Base-by-base conservation (phyloP, 83 land plant species). In the Picea mariana region DNA sequence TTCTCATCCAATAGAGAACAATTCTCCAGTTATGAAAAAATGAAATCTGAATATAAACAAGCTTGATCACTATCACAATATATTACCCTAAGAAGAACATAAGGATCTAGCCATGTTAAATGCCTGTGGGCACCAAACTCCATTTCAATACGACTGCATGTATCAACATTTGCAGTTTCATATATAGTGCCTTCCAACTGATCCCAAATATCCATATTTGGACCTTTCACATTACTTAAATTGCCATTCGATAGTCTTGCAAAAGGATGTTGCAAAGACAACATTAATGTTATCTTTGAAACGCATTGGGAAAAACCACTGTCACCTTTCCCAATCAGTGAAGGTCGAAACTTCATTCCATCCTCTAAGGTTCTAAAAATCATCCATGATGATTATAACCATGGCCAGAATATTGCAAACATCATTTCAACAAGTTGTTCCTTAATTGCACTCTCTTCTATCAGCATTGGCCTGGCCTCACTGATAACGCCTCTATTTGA, bases 161-260 rank as follows among this genome's bases (percentile, higher is more conserved):
- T 47, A 9, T 62, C 84, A 55, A 78, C 73, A 64, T 67, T 77
- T 8, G 85, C 71, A 23, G 21, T 49, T 17, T 27, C 67, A 26
- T 88, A 79, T 34, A 89, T 88, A 62, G 75, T 87, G 2, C 89
- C 94, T 77, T 98, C 99, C 80, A 94, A 83, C 62, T 93, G 88
- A 55, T 87, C 86, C 97, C 96, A 98, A 3, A 26, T 77, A 77
- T 87, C 86, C 65, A 80, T 69, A 16, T 75, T 60, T 68, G 97
- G 96, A 61, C 94, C 89, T 81, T 87, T 91, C 58, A 80, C 90
- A 26, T 94, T 82, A 87, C 95, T 87, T 67, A 98, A 81, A 76
- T 84, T 73, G 7, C 99, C 93, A 84, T 94, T 87, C 12, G 96
- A 94, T 31, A 96, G 81, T 62, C 86, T 68, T 7, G 87, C 93